Evolutionary conservation across 371 early-diverging fungal genomes (phyloP).

Genomic region (Coemansia sp.): DNA sequence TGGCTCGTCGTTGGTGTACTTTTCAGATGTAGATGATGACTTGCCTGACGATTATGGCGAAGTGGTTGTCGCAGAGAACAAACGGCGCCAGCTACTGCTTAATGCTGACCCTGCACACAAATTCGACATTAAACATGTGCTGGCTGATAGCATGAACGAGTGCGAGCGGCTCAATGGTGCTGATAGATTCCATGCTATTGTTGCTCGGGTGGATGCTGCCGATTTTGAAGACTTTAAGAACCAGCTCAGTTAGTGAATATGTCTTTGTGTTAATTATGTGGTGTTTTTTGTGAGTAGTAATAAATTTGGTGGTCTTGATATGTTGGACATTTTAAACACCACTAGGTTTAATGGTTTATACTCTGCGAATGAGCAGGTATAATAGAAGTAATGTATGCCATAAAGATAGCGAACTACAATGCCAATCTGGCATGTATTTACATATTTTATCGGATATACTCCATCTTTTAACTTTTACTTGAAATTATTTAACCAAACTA

Average conservation of each 20-base stretch:
- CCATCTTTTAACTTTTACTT: too few relatives aligned
- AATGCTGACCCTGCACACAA: slow-evolving; percentile 34
- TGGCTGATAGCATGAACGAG: slow-evolving; percentile 25
- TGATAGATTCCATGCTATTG: slow-evolving; percentile 21
- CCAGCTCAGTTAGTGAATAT: slow-evolving; percentile 11
- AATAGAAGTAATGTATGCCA: too few relatives aligned
- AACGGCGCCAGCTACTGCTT: slow-evolving; percentile 21
- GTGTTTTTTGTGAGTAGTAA: too few relatives aligned
- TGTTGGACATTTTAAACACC: not conserved
- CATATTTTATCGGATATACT: too few relatives aligned
- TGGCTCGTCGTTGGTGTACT: slow-evolving; percentile 27
- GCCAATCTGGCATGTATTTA: too few relatives aligned
- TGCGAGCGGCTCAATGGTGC: slow-evolving; percentile 42
- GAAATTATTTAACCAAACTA: too few relatives aligned
- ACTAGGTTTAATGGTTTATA: too few relatives aligned
- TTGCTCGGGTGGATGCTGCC: slow-evolving; percentile 19
- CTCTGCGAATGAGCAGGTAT: too few relatives aligned
- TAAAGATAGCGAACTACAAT: too few relatives aligned
- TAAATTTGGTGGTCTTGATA: not conserved
- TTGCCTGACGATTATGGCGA: slow-evolving; percentile 18
- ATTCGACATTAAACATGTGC: slow-evolving; percentile 17
- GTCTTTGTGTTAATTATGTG: not conserved
- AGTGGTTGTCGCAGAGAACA: slow-evolving; percentile 26
- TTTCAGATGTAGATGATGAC: slow-evolving; percentile 25
- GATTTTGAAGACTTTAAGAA: slow-evolving; percentile 32